These are phyloP conservation scores for Mucor indicus DNA, from an alignment of 371 early-diverging fungal species.

Conservation along the genomic window DNA sequence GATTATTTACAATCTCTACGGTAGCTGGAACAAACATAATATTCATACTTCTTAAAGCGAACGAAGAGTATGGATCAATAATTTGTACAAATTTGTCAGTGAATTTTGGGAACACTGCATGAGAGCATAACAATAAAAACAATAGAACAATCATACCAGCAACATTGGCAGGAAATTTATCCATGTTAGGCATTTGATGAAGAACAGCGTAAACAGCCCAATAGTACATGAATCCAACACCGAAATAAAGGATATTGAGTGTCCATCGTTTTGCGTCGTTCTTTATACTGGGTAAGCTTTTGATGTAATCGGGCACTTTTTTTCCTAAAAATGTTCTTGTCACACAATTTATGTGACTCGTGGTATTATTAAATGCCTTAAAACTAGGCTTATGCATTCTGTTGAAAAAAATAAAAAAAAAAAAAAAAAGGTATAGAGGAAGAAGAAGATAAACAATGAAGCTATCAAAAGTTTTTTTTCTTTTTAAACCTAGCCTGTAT, in stretches of 20 bases:
- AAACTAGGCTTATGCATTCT: not conserved
- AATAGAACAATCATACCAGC: constrained; percentile 30
- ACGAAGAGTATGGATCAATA: constrained; percentile 24
- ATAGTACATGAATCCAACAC: constrained; percentile 11
- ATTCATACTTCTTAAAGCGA: constrained; percentile 26
- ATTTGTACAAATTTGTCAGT: constrained; percentile 18
- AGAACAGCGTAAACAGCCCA: constrained; percentile 25
- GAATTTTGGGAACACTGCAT: constrained; percentile 2
- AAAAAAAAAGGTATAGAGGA: not conserved
- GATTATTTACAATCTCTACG: constrained; percentile 15
- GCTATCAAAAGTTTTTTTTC: too few relatives aligned
- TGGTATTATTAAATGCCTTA: not conserved
- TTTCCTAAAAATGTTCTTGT: constrained; percentile 3
- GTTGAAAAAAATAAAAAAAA: not conserved
- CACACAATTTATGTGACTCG: not conserved
- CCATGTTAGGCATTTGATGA: constrained; percentile 21
- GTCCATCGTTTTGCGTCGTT: constrained; percentile 12
- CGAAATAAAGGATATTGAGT: constrained; percentile 11
- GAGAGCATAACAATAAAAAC: constrained; percentile 13
- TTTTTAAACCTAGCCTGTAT: too few relatives aligned
- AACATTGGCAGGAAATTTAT: constrained; percentile 25
- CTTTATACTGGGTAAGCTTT: constrained; percentile 13
- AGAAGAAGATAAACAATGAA: too few relatives aligned
- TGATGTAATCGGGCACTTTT: constrained; percentile 12
- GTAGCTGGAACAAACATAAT: constrained; percentile 31